phyloP scores from a whole-genome alignment of 306 rosid species.

The Ormosia emarginata region DNA sequence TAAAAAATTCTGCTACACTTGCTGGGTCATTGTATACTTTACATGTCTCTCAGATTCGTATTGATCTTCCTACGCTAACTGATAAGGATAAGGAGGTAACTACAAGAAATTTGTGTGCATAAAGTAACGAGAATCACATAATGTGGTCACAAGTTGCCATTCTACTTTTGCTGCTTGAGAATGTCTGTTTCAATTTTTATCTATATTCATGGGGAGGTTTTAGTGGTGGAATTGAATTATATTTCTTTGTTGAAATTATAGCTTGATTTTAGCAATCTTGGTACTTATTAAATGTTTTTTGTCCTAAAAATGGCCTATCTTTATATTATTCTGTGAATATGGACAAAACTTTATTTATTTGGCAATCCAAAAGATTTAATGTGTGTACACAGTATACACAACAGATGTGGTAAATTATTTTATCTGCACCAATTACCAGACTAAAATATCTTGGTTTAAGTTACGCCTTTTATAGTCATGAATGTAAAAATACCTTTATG shows the following conservation, averaged over 20 bases:
- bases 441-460: background rate
- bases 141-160: background rate
- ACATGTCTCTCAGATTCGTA: slow-evolving; percentile 76
- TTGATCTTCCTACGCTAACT: slow-evolving; percentile 74
- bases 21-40: slow-evolving; percentile 78
- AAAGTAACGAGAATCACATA: background rate
- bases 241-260: background rate
- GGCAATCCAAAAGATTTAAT: background rate
- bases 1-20: slow-evolving; percentile 83
- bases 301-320: background rate
- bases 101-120: background rate
- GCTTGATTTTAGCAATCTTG: background rate
- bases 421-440: background rate
- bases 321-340: background rate
- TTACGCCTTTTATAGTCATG: background rate
- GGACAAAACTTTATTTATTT: background rate
- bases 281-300: background rate
- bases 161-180: background rate
- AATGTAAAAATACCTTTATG: background rate
- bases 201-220: background rate
- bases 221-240: background rate
- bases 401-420: background rate
- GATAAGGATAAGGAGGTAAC: slow-evolving; percentile 69
- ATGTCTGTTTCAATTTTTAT: background rate
- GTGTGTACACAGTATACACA: background rate